Evolutionary conservation across 176 grass and related monocot genomes (phyloP).

Genomic region (Elymus sibiricus): DNA sequence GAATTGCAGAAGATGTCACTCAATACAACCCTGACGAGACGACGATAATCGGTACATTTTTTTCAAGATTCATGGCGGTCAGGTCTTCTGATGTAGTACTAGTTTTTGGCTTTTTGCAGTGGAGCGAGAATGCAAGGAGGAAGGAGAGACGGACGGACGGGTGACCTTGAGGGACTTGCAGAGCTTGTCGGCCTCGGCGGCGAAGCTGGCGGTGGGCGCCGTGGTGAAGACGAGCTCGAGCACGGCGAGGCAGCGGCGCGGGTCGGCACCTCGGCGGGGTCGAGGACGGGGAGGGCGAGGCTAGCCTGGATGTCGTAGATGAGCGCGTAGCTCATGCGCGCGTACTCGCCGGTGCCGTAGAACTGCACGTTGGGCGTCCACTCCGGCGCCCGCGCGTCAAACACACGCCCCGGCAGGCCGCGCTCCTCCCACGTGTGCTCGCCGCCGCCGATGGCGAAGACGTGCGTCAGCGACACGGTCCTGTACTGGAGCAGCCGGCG

Average conservation of each 20-base stretch:
- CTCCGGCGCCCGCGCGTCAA: slow-evolving; percentile 63
- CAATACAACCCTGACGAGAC: no score
- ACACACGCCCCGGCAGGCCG: slow-evolving; percentile 63
- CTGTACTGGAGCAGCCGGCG: slow-evolving; percentile 74
- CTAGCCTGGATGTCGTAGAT: slow-evolving; percentile 84
- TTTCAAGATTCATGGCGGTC: not conserved
- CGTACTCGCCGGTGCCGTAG: slow-evolving; percentile 84
- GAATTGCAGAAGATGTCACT: slow-evolving; percentile 2
- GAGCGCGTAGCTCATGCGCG: slow-evolving; percentile 77
- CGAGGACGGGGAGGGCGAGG: slow-evolving; percentile 69
- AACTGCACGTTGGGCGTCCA: slow-evolving; percentile 96
- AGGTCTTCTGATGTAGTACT: not conserved
- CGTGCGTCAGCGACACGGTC: slow-evolving; percentile 56
- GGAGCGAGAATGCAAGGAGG: no score
- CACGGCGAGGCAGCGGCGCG: slow-evolving; percentile 60
- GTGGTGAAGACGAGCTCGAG: slow-evolving; percentile 67
- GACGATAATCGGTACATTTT: not conserved
- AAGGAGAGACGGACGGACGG: no score
- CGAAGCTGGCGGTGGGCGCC: slow-evolving; percentile 46
- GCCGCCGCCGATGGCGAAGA: slow-evolving; percentile 63
- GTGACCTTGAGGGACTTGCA: slow-evolving; percentile 84
- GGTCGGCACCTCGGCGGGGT: slow-evolving; percentile 48
- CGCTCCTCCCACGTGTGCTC: slow-evolving; percentile 30
- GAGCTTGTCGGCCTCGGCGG: slow-evolving; percentile 60
- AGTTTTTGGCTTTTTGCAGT: no score